phyloP scores from a whole-genome alignment of 345 rosid species.

The Litchi chinensis region DNA sequence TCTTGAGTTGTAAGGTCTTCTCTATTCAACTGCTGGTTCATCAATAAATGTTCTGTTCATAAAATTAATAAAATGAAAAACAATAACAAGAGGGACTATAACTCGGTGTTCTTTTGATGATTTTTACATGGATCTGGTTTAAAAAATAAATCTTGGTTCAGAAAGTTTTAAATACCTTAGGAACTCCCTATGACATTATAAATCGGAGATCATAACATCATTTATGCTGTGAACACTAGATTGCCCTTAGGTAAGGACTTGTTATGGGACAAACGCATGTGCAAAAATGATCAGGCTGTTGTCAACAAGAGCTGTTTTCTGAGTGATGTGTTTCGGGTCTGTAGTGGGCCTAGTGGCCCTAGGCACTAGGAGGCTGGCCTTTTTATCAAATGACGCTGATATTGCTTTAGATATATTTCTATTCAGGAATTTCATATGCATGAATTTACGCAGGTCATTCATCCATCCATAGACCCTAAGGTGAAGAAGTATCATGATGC shows the following conservation, averaged over 20 bases:
- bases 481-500: slow-evolving; percentile 93
- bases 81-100: not conserved
- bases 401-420: not conserved
- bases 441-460: slow-evolving; percentile 57
- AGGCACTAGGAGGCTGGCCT: not conserved
- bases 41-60: not conserved
- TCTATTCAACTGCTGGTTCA: not conserved
- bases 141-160: not conserved
- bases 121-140: not conserved
- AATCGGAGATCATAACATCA: not conserved
- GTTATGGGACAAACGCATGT: not conserved
- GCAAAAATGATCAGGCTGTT: not conserved
- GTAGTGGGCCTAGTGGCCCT: no score
- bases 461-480: slow-evolving; percentile 73
- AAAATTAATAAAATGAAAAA: no score
- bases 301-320: not conserved
- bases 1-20: not conserved
- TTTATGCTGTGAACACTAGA: not conserved
- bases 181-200: not conserved
- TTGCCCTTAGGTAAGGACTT: not conserved
- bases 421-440: not conserved
- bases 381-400: not conserved
- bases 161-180: not conserved
- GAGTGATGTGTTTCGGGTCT: not conserved
- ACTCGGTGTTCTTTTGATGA: no score